These are phyloP conservation scores for Chaetomiaceae sp. DNA, from an alignment of 2,329 filamentous ascomycete genomes.

Conservation along the genomic window DNA sequence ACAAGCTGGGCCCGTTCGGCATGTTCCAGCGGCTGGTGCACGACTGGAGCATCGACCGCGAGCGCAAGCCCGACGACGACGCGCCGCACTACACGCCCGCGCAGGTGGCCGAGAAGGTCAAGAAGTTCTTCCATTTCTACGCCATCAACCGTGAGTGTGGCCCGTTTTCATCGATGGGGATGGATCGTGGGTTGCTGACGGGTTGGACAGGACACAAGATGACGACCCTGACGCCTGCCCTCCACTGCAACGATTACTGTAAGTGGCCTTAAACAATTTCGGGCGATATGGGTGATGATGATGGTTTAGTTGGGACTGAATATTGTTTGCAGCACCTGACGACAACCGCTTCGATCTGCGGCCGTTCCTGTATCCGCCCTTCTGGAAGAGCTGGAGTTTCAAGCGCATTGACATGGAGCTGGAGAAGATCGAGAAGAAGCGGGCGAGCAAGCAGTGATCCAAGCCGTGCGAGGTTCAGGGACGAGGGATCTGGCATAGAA, in stretches of 20 bases:
- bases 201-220: slow-evolving; percentile 60
- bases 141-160: slow-evolving; percentile 45
- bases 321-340: slow-evolving; percentile 30
- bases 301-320: background rate
- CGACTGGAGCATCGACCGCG: slow-evolving; percentile 36
- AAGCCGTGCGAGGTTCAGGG: background rate
- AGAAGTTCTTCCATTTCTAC: slow-evolving; percentile 48
- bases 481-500: background rate
- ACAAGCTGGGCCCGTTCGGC: slow-evolving; percentile 42
- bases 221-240: slow-evolving; percentile 53
- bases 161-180: background rate
- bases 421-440: slow-evolving; percentile 34
- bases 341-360: slow-evolving; percentile 38
- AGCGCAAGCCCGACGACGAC: slow-evolving; percentile 24
- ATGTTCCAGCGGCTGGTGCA: slow-evolving; percentile 42
- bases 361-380: slow-evolving; percentile 34
- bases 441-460: slow-evolving; percentile 20
- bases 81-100: slow-evolving; percentile 30
- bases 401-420: slow-evolving; percentile 29
- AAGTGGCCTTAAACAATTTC: slow-evolving; percentile 1
- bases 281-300: background rate
- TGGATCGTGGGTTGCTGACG: background rate
- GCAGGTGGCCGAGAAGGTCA: slow-evolving; percentile 41
- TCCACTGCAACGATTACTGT: slow-evolving; percentile 38
- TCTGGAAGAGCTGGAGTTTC: slow-evolving; percentile 30